These are phyloP conservation scores for Mallotus nudiflorus DNA, from an alignment of 345 rosid genomes.

Conservation along the genomic window DNA sequence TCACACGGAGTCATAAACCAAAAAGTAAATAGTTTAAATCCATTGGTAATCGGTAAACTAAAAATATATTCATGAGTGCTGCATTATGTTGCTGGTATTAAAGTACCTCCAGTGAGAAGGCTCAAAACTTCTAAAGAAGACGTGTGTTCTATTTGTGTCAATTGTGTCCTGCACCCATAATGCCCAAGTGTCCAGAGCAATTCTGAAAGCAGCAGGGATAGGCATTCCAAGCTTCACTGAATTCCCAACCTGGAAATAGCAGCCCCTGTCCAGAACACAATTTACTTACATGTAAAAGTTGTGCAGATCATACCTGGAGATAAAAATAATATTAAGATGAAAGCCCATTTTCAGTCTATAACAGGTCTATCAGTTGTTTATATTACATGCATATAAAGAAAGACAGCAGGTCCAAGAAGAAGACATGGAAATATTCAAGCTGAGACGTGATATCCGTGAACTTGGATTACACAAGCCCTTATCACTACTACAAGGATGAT, in stretches of 20 bases:
- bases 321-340: neutral
- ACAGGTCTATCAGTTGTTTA: neutral
- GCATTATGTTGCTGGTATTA: neutral
- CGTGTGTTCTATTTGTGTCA: slow-evolving; percentile 57
- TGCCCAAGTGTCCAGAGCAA: slow-evolving; percentile 83
- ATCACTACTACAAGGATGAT: neutral
- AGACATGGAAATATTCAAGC: neutral
- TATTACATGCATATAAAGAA: neutral
- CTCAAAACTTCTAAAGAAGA: slow-evolving; percentile 81
- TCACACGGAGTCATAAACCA: neutral
- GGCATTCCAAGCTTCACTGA: slow-evolving; percentile 83
- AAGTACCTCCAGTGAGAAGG: slow-evolving; percentile 89
- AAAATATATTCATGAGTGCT: neutral
- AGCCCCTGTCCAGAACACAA: slow-evolving; percentile 60
- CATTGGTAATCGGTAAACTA: too few relatives aligned
- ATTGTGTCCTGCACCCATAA: slow-evolving; percentile 64
- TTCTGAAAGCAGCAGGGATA: slow-evolving; percentile 67
- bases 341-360: neutral
- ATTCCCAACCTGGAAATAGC: slow-evolving; percentile 82
- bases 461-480: neutral
- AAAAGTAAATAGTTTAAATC: neutral
- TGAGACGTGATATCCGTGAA: neutral
- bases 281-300: slow-evolving; percentile 16
- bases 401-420: neutral
- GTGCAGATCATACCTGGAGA: neutral